A percentile compares a stretch with the other conserved stretches of the same genome.
Conservation (phyloP, 306 rosid genomes). For the Fagus sylvatica region DNA sequence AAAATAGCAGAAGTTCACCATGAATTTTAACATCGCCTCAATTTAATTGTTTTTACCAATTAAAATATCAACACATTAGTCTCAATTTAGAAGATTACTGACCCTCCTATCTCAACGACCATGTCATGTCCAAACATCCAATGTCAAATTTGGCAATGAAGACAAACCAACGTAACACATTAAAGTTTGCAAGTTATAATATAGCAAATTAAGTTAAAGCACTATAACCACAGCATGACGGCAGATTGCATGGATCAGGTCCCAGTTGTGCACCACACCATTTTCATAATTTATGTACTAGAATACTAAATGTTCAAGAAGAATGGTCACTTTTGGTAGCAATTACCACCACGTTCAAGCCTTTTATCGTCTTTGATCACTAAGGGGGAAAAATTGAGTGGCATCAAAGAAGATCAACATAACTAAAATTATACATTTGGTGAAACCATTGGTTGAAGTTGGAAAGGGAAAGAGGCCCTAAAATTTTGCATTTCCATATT, state of each 20-base stretch:
- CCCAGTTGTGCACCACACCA: neutral
- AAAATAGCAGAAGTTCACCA: neutral
- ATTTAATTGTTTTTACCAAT: neutral
- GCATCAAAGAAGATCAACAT: neutral
- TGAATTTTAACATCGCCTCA: neutral
- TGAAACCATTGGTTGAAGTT: neutral
- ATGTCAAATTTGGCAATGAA: neutral
- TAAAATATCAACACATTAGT: neutral
- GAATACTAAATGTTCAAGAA: neutral
- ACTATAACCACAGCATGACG: neutral
- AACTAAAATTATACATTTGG: neutral
- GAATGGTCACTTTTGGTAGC: neutral
- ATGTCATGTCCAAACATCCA: neutral
- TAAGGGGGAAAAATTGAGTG: neutral
- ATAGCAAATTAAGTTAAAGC: neutral
- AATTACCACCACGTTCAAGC: neutral
- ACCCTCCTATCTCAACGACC: neutral
- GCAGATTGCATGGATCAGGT: neutral
- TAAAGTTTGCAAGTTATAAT: neutral
- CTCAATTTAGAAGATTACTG: neutral
- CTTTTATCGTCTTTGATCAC: neutral
- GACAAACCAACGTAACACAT: neutral
- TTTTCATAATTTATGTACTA: neutral
- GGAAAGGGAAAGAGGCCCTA: neutral
- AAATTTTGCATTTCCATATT: neutral